A percentile compares a stretch with the other conserved stretches of the same genome.
Evolutionary conservation across 805 yeast species (phyloP).

Genomic region (Ogataea philodendri): DNA sequence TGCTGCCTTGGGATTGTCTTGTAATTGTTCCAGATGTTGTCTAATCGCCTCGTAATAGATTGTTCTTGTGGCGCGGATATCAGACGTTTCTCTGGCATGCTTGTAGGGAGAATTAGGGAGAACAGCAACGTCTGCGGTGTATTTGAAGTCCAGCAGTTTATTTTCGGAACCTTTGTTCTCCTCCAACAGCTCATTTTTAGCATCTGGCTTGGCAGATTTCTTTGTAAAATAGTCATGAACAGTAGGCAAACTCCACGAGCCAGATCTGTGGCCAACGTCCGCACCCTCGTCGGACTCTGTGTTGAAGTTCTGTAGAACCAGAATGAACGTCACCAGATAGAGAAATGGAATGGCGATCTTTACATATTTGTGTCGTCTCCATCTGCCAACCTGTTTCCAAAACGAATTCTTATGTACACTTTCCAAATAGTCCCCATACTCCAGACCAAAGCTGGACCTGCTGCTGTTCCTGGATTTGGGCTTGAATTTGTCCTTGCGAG

Average conservation of each 20-base stretch:
- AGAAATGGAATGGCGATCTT: conserved; percentile 22
- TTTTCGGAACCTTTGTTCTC: conserved; percentile 18
- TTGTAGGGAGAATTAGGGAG: conserved; percentile 39
- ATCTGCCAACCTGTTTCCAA: conserved; percentile 14
- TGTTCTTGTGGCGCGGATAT: conserved; percentile 35
- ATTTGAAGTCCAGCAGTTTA: conserved; percentile 30
- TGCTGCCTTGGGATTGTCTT: conserved; percentile 25
- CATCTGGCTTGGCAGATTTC: conserved; percentile 16
- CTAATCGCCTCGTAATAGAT: conserved; percentile 36
- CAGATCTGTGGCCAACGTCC: conserved; percentile 1
- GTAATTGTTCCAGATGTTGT: conserved; percentile 28
- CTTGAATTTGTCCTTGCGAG: conserved; percentile 12
- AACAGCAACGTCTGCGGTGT: conserved; percentile 30
- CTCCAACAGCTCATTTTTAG: conserved; percentile 19
- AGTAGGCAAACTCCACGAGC: conserved; percentile 4
- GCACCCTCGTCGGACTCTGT: conserved; percentile 1
- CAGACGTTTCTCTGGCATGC: conserved; percentile 36
- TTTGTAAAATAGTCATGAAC: conserved; percentile 4
- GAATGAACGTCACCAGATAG: conserved; percentile 18
- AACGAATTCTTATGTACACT: conserved; percentile 8
- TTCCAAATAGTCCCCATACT: conserved; percentile 10
- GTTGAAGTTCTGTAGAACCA: conserved; percentile 12
- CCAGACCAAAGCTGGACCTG: conserved; percentile 9
- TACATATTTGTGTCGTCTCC: conserved; percentile 17
- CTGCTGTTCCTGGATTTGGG: conserved; percentile 18